Percentiles rank a stretch among this genome's conserved stretches.
These are phyloP conservation scores for Anthoceros angustus DNA, from an alignment of 225 moss, liverwort and hornwort species.

Conservation along the genomic window DNA sequence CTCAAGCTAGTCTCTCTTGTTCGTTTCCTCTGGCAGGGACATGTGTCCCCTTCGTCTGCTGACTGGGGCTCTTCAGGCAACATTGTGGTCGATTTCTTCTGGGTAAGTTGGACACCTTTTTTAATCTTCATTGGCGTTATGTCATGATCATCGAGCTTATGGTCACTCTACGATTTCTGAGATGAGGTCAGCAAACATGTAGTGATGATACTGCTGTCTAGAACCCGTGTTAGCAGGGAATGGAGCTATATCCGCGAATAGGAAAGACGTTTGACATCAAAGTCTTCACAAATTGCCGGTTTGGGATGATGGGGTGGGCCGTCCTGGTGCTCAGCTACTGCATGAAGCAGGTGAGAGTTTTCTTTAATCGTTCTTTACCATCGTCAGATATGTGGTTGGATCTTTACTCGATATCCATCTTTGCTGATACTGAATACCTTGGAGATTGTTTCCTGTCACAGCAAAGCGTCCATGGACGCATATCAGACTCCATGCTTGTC, in stretches of 20 bases:
- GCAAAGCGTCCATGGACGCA: conserved; percentile 61
- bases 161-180: not conserved
- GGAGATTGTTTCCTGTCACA: conserved; percentile 15
- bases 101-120: conserved; percentile 29
- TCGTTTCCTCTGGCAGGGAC: conserved; percentile 37
- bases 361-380: not conserved
- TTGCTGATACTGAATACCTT: too few species aligned
- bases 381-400: not conserved
- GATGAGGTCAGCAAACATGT: not conserved
- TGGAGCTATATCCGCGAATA: conserved; percentile 95
- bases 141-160: not conserved
- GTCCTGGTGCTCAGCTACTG: conserved; percentile 72
- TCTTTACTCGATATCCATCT: not conserved
- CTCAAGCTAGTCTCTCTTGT: conserved; percentile 7
- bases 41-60: conserved; percentile 66
- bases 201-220: not conserved
- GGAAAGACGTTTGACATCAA: conserved; percentile 81
- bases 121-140: not conserved
- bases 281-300: conserved; percentile 91
- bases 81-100: conserved; percentile 71
- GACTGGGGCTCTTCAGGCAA: conserved; percentile 96
- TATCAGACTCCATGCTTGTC: conserved; percentile 81
- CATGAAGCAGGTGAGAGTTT: conserved; percentile 54
- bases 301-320: conserved; percentile 99
- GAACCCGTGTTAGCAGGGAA: conserved; percentile 44